Percentiles rank a stretch among this genome's conserved stretches.
phyloP scores from a whole-genome alignment of 2,329 filamentous ascomycete genomes.

The Ophiostoma fasciatum region DNA sequence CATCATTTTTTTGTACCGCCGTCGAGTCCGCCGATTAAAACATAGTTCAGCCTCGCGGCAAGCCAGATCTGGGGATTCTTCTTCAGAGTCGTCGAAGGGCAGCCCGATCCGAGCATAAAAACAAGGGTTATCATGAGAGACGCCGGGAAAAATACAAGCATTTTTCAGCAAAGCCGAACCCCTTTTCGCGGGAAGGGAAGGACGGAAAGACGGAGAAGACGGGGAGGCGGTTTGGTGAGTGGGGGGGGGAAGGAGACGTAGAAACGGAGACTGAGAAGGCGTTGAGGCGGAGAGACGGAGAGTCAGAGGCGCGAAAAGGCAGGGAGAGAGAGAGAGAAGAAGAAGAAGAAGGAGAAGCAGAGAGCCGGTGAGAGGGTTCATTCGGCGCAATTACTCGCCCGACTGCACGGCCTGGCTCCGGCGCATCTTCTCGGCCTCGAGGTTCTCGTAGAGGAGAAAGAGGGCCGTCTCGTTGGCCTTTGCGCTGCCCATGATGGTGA shows the following conservation, averaged over 20 bases:
- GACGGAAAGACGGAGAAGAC: background rate
- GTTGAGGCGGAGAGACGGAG: no score
- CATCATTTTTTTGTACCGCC: slow-evolving; percentile 25
- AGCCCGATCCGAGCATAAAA: slow-evolving; percentile 37
- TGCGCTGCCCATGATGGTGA: slow-evolving; percentile 94
- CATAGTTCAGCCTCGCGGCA: slow-evolving; percentile 41
- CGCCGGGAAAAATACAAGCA: slow-evolving; percentile 10
- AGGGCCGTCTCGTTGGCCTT: slow-evolving; percentile 91
- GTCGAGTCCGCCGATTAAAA: slow-evolving; percentile 30
- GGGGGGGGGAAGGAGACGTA: no score
- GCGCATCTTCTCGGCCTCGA: slow-evolving; percentile 98
- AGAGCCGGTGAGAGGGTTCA: slow-evolving; percentile 9
- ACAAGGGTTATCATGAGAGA: slow-evolving; percentile 13
- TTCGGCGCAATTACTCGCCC: slow-evolving; percentile 27
- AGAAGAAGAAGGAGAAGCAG: no score
- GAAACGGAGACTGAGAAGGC: no score
- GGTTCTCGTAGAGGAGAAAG: slow-evolving; percentile 94
- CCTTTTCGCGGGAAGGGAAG: background rate
- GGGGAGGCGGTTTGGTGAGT: no score
- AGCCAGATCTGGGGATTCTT: slow-evolving; percentile 43
- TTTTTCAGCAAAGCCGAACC: slow-evolving; percentile 4
- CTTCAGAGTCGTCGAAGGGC: slow-evolving; percentile 26
- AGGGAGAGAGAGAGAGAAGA: no score
- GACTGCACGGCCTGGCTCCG: slow-evolving; percentile 58
- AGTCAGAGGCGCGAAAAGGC: no score